phyloP scores from a whole-genome alignment of 169 alveolate genomes.

The Plasmodium knowlesi region DNA sequence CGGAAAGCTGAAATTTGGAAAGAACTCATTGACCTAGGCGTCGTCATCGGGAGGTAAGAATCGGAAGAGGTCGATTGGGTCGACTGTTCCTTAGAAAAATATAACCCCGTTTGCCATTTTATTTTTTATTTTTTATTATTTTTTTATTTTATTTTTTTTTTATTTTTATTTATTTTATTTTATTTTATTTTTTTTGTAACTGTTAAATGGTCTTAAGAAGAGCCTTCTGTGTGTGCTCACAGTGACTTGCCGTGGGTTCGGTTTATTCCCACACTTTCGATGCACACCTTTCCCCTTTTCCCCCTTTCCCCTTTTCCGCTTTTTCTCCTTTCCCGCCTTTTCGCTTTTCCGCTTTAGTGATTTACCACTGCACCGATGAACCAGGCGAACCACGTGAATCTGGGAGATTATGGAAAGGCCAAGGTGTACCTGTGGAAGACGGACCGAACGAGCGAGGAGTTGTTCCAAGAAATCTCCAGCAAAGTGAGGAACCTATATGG shows the following conservation, averaged over 20 bases:
- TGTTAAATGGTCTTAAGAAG: not conserved
- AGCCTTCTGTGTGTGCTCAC: not conserved
- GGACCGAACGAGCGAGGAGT: constrained; percentile 47
- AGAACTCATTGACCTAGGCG: not conserved
- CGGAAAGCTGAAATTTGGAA: not conserved
- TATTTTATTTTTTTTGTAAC: too few species aligned
- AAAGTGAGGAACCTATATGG: constrained; percentile 58
- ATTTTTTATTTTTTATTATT: too few species aligned
- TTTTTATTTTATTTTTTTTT: too few species aligned
- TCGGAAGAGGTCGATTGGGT: not conserved
- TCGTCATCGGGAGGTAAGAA: not conserved
- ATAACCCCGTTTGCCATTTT: not conserved
- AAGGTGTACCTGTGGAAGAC: constrained; percentile 74
- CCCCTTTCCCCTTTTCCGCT: too few species aligned
- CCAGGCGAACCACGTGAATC: constrained; percentile 2
- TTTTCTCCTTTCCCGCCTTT: not conserved
- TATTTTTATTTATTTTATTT: too few species aligned
- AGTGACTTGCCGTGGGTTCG: not conserved
- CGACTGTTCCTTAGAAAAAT: not conserved
- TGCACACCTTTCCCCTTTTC: not conserved
- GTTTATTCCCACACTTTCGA: not conserved
- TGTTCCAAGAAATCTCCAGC: constrained; percentile 24
- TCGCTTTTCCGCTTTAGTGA: not conserved
- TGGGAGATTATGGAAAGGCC: constrained; percentile 52
- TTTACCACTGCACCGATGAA: not conserved